Evolutionary conservation across 2,329 filamentous ascomycete species (phyloP).

Genomic region (Torrubiellomyces zombiae): DNA sequence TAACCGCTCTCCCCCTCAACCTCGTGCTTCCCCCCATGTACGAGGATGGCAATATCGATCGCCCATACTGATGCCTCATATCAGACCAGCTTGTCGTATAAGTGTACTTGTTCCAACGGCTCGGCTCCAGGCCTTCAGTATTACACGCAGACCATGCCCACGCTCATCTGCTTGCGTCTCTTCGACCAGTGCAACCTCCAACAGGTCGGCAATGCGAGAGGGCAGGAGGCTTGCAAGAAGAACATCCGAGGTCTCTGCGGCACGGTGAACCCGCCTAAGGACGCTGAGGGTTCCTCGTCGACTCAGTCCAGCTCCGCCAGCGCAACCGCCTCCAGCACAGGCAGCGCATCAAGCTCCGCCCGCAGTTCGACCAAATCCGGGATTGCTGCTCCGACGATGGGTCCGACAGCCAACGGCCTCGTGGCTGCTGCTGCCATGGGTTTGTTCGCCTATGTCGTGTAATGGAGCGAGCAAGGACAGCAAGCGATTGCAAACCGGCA

Average conservation of each 20-base stretch:
- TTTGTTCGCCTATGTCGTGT: slow-evolving; percentile 35
- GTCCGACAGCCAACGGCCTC: slow-evolving; percentile 25
- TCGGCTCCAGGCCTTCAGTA: slow-evolving; percentile 33
- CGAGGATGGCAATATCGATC: slow-evolving; percentile 2
- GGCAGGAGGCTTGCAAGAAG: slow-evolving; percentile 30
- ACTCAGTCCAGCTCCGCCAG: slow-evolving; percentile 11
- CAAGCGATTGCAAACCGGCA: slow-evolving; percentile 7
- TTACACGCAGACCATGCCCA: slow-evolving; percentile 35
- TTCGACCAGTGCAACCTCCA: slow-evolving; percentile 28
- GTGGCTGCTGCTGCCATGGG: slow-evolving; percentile 32
- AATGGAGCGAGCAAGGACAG: slow-evolving; percentile 10
- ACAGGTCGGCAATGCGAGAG: slow-evolving; percentile 23
- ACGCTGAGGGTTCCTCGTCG: slow-evolving; percentile 8
- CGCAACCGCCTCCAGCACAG: slow-evolving; percentile 8
- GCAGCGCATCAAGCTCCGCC: slow-evolving; percentile 11
- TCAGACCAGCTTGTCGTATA: slow-evolving; percentile 25
- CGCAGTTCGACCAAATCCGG: slow-evolving; percentile 13
- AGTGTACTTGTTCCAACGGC: slow-evolving; percentile 33
- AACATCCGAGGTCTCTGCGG: slow-evolving; percentile 33
- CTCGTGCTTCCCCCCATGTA: background rate
- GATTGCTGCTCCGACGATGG: slow-evolving; percentile 24
- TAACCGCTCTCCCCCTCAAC: background rate
- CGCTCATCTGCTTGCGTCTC: slow-evolving; percentile 33
- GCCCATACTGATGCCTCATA: slow-evolving; percentile 2
- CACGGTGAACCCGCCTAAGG: slow-evolving; percentile 16